A percentile compares a stretch with the other conserved stretches of the same genome.
Evolutionary conservation across 2,329 filamentous ascomycete species (phyloP).

Genomic region (Aulographum hederae): DNA sequence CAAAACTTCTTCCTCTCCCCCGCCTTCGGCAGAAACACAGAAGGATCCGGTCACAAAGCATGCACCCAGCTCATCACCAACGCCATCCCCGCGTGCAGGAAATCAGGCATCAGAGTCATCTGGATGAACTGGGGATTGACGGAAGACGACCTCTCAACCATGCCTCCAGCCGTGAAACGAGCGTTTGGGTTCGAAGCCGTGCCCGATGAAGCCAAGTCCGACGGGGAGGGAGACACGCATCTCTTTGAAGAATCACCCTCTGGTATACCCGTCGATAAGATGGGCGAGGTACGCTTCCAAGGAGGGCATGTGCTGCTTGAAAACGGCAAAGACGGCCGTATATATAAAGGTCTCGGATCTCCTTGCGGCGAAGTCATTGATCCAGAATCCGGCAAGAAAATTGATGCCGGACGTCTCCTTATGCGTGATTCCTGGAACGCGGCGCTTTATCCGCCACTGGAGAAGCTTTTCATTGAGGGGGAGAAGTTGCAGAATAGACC

Average conservation of each 20-base stretch:
- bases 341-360: slow-evolving; percentile 15
- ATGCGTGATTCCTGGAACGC: slow-evolving; percentile 40
- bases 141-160: slow-evolving; percentile 27
- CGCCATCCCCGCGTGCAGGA: slow-evolving; percentile 28
- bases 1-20: slow-evolving; percentile 34
- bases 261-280: slow-evolving; percentile 8
- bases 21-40: slow-evolving; percentile 17
- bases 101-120: slow-evolving; percentile 30
- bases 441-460: slow-evolving; percentile 29
- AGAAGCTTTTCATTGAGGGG: slow-evolving; percentile 9
- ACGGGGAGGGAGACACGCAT: slow-evolving; percentile 2
- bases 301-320: slow-evolving; percentile 7
- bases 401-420: slow-evolving; percentile 26
- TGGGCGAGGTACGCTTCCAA: slow-evolving; percentile 6
- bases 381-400: slow-evolving; percentile 16
- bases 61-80: slow-evolving; percentile 22
- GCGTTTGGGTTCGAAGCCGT: slow-evolving; percentile 28
- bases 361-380: slow-evolving; percentile 12
- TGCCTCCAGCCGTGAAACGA: slow-evolving; percentile 31
- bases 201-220: slow-evolving; percentile 9
- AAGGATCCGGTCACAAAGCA: slow-evolving; percentile 23
- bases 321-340: slow-evolving; percentile 9
- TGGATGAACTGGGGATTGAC: slow-evolving; percentile 42
- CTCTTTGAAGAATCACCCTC: background rate
- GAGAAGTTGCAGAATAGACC: slow-evolving; percentile 14